phyloP scores from a whole-genome alignment of 2,329 filamentous ascomycete species.

The Trichoderma sp. region DNA sequence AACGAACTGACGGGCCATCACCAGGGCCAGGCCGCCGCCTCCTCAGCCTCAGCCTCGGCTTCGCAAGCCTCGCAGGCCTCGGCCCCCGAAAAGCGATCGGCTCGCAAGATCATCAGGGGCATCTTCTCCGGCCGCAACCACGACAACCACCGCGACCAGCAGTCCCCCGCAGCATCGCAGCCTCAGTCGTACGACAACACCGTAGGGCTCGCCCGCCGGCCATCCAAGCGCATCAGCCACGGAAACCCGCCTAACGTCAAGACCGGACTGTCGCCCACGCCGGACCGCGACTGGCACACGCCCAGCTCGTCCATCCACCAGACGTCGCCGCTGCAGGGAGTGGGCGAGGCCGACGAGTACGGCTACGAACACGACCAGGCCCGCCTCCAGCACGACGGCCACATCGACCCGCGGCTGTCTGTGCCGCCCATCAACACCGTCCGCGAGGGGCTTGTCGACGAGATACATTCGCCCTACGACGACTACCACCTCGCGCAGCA shows the following conservation, averaged over 20 bases:
- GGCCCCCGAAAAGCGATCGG: conserved; percentile 47
- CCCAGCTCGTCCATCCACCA: conserved; percentile 23
- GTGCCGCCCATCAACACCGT: conserved; percentile 39
- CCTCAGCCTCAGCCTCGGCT: conserved; percentile 38
- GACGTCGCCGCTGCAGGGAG: conserved; percentile 44
- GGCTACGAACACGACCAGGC: conserved; percentile 23
- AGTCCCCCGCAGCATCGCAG: conserved; percentile 30
- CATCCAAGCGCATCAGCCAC: conserved; percentile 51
- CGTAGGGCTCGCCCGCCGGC: conserved; percentile 48
- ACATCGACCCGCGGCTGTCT: conserved; percentile 23
- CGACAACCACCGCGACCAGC: conserved; percentile 25
- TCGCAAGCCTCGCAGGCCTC: conserved; percentile 22
- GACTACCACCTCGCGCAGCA: conserved; percentile 37
- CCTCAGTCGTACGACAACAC: conserved; percentile 47
- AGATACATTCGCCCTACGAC: conserved; percentile 44
- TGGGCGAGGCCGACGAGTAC: conserved; percentile 40
- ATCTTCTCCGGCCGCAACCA: conserved; percentile 41
- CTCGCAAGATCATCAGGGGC: conserved; percentile 53
- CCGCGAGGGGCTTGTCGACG: conserved; percentile 44
- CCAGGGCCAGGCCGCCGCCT: conserved; percentile 21
- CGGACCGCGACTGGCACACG: conserved; percentile 25
- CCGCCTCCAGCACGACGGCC: conserved; percentile 23
- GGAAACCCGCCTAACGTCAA: conserved; percentile 47
- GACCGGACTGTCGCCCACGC: conserved; percentile 36
- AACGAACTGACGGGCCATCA: conserved; percentile 27